phyloP scores from a whole-genome alignment of 225 moss, liverwort and hornwort genomes.

The Pseudoscleropodium purum region DNA sequence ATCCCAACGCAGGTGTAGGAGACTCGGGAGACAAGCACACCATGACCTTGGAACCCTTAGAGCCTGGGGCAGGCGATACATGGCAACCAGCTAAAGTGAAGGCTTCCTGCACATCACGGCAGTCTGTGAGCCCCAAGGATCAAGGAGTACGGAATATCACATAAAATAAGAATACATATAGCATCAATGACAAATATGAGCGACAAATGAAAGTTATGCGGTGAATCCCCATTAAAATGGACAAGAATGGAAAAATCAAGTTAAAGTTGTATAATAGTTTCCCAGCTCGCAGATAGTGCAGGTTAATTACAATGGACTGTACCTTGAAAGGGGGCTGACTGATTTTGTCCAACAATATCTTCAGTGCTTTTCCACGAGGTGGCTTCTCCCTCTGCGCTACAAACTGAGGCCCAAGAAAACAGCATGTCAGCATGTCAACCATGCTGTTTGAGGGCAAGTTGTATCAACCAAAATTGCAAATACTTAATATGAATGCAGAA shows the following conservation, averaged over 20 bases:
- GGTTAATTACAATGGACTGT: not conserved
- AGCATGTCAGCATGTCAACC: constrained; percentile 5
- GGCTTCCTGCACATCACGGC: constrained; percentile 54
- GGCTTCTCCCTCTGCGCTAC: constrained; percentile 73
- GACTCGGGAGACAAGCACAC: constrained; percentile 84
- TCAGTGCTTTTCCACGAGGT: constrained; percentile 76
- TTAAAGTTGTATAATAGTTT: not conserved
- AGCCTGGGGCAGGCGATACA: constrained; percentile 62
- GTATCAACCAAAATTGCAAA: not conserved
- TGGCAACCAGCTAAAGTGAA: constrained; percentile 80
- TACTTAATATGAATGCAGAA: not conserved
- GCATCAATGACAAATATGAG: not conserved
- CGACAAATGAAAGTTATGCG: not conserved
- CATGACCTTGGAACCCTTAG: constrained; percentile 46
- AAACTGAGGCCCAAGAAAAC: constrained; percentile 38
- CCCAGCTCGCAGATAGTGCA: not conserved
- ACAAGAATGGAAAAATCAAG: not conserved
- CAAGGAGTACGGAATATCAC: not conserved
- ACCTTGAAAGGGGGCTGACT: constrained; percentile 46
- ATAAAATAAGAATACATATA: not conserved
- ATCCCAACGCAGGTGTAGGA: constrained; percentile 35
- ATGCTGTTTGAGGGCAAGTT: not conserved
- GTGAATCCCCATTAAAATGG: not conserved
- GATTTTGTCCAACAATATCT: constrained; percentile 49
- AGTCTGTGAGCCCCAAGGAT: not conserved